Base-by-base conservation (phyloP, 2,329 filamentous ascomycete genomes). In the Pleoardoris graminearum region DNA sequence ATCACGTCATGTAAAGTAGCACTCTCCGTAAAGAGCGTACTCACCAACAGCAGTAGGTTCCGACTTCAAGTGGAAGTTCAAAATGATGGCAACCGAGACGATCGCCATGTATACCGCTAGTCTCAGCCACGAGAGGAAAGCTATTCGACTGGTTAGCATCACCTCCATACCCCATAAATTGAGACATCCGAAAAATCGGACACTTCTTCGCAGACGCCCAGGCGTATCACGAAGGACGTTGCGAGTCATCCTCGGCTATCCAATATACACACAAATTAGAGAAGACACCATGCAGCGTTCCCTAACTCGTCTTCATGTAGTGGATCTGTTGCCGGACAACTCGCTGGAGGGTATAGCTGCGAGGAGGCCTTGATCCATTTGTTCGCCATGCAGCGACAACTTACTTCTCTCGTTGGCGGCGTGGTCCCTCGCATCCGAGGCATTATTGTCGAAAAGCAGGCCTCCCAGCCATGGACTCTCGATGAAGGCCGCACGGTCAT, bases 41-140 rank as follows among this genome's bases (percentile, higher is more conserved):
- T 36, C 57, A 66, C 61, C 59, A 11, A 63, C 53, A 17, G 57
- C 68, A 0, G 85, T 83, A 0, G 94, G 90, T 63, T 86, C 76
- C 16, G 79, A 79, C 67, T 91, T 92, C 44, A 99, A 81, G 68
- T 99, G 93, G 72, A 99, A 99, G 12, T 90, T 96, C 45, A 97
- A 81, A 8, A 96, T 86, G 61, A 99, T 96, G 45, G 94, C 93
- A 27, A 96, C 84, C 23, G 90, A 85, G 7, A 97, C 91, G 46
- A 99, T 80, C 59, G 91, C 86, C 83, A 97, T 92, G 77, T 96
- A 96, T 63, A 96, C 84, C 27, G 89, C 87, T 2, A 97, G 82
- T 3, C 92, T 86, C 17, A 97, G 84, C 82, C 94, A 97, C 1
- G 93, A 94, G 23, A 97, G 86, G 69, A 97, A 97, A 0, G 84